phyloP scores from a whole-genome alignment of 257 asterid species.

The Nicotiana sylvestris region DNA sequence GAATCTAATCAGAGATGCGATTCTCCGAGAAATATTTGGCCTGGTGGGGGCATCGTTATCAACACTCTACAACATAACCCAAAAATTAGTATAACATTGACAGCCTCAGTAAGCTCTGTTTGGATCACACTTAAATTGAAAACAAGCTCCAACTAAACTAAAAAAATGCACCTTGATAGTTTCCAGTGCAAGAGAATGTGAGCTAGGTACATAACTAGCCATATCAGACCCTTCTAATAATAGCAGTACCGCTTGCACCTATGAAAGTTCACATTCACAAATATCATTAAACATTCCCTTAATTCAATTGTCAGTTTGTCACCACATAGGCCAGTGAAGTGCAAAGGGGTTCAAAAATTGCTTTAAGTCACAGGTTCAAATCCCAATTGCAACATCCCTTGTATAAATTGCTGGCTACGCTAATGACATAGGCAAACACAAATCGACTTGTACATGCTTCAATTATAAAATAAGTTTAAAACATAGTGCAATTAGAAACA shows the following conservation, averaged over 20 bases:
- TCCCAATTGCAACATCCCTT: too few relatives aligned
- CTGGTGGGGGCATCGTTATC: constrained; percentile 23
- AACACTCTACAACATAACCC: constrained; percentile 24
- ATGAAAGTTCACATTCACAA: not conserved
- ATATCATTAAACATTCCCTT: not conserved
- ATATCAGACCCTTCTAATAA: constrained; percentile 35
- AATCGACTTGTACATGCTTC: too few relatives aligned
- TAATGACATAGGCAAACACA: too few relatives aligned
- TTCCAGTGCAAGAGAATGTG: constrained; percentile 24
- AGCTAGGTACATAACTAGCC: constrained; percentile 20
- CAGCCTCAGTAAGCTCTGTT: not conserved
- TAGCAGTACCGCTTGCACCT: constrained; percentile 45
- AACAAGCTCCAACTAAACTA: constrained; percentile 5
- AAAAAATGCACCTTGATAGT: constrained; percentile 28
- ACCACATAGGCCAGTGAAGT: not conserved
- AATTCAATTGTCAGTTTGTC: not conserved
- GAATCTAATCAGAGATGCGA: constrained; percentile 44
- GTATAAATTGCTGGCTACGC: too few relatives aligned
- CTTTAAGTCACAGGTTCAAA: too few relatives aligned
- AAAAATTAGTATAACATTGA: not conserved
- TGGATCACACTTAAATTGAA: not conserved
- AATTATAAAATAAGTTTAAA: too few relatives aligned
- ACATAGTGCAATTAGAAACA: not conserved
- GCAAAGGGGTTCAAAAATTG: too few relatives aligned
- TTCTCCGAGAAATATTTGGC: constrained; percentile 30